phyloP scores from a whole-genome alignment of 495 filamentous ascomycete genomes.

The Talaromyces ruber region DNA sequence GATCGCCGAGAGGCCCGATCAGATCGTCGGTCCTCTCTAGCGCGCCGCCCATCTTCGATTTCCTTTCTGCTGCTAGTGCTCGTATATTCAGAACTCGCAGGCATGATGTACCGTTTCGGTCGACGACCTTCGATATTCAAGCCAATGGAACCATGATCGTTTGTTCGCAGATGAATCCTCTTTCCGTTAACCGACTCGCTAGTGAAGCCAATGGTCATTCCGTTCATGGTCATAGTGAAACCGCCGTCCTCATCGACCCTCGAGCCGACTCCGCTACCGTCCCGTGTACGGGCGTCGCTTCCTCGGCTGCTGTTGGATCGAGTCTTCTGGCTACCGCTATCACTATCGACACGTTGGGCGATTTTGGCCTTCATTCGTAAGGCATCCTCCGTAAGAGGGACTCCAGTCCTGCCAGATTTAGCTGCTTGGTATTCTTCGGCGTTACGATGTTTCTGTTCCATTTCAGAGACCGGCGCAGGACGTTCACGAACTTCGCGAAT shows the following conservation, averaged over 20 bases:
- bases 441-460: constrained; percentile 25
- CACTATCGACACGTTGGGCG: constrained; percentile 23
- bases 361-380: constrained; percentile 22
- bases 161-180: constrained; percentile 33
- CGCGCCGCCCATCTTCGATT: constrained; percentile 20
- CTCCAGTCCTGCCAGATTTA: constrained; percentile 16
- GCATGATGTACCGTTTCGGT: constrained; percentile 29
- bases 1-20: constrained; percentile 32
- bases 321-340: constrained; percentile 38
- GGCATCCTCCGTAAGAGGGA: constrained; percentile 28
- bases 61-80: constrained; percentile 20
- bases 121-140: constrained; percentile 30
- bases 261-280: constrained; percentile 23
- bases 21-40: constrained; percentile 26
- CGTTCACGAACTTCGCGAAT: constrained; percentile 14
- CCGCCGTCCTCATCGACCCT: constrained; percentile 29
- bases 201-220: constrained; percentile 33
- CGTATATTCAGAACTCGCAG: constrained; percentile 25
- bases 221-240: constrained; percentile 35
- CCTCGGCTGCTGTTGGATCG: constrained; percentile 37
- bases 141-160: constrained; percentile 28
- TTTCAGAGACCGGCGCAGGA: constrained; percentile 6
- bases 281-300: constrained; percentile 25
- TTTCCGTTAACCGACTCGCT: constrained; percentile 29
- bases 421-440: constrained; percentile 34